These are phyloP conservation scores for Phellinidium pouzarii DNA, from an alignment of 1,284 basidiomycete species.

Conservation along the genomic window DNA sequence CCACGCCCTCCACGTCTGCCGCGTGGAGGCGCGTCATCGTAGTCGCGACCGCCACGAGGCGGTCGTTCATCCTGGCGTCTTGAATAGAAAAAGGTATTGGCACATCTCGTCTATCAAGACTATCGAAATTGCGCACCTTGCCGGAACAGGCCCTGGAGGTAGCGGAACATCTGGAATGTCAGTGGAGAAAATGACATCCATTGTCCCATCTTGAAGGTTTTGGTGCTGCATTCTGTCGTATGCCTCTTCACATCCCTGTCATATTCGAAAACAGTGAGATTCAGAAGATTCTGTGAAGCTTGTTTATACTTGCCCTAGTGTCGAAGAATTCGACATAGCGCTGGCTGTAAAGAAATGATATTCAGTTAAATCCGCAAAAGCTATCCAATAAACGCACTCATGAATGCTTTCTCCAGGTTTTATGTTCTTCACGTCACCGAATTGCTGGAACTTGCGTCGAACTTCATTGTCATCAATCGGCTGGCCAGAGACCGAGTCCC, in stretches of 20 bases:
- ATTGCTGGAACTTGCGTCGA: slow-evolving; percentile 74
- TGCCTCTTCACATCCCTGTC: slow-evolving; percentile 69
- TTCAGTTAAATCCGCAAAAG: slow-evolving; percentile 6
- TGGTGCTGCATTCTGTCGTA: slow-evolving; percentile 75
- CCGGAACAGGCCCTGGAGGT: slow-evolving; percentile 31
- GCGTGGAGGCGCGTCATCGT: slow-evolving; percentile 11
- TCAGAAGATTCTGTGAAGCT: not conserved
- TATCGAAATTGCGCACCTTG: slow-evolving; percentile 30
- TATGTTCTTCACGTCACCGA: slow-evolving; percentile 85
- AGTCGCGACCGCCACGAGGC: slow-evolving; percentile 14
- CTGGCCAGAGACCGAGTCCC: slow-evolving; percentile 58
- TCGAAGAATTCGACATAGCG: slow-evolving; percentile 88
- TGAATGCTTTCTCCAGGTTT: slow-evolving; percentile 55
- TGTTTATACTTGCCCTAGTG: slow-evolving; percentile 51
- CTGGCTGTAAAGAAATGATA: slow-evolving; percentile 42
- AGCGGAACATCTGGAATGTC: slow-evolving; percentile 45
- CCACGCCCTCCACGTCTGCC: slow-evolving; percentile 16
- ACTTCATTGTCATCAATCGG: slow-evolving; percentile 80
- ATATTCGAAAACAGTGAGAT: slow-evolving; percentile 5
- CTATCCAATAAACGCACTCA: slow-evolving; percentile 47
- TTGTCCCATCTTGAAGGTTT: slow-evolving; percentile 75
- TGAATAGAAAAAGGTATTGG: not conserved
- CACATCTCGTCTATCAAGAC: not conserved
- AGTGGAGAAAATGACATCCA: slow-evolving; percentile 88
- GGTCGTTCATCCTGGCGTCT: slow-evolving; percentile 17